Base-by-base conservation (phyloP, 75 land plant species). In the Gnetum montanum region DNA sequence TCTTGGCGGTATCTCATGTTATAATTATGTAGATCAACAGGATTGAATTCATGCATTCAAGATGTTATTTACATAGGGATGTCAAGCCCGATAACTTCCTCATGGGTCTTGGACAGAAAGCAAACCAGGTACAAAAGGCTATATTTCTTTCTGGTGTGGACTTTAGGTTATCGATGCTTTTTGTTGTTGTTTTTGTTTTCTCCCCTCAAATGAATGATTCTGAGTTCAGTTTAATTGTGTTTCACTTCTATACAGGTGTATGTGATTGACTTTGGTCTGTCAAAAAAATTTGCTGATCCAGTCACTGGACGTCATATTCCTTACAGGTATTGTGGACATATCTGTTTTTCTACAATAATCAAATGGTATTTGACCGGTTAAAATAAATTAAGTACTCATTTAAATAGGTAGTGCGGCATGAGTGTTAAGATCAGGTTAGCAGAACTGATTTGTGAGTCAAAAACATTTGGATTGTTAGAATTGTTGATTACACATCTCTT, bases 41-140 rank as follows among this genome's bases (percentile, higher is more conserved):
- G 64, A 82, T 89, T 35, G 94, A 88, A 37, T 85, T 70, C 59
- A 76, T 79, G 44, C 95, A 89, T 59, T 78, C 90, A 8, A 89
- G 79, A 67, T 81, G 89, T 0, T 85, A 75, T 61, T 46, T 89
- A 58, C 95, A 89, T 47, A 66, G 95, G 58, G 95, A 89, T 61
- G 82, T 89, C 31, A 89, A 89, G 50, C 95, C 95, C 23, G 95
- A 85, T 63, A 89, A 89, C 60, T 89, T 89, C 63, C 79, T 89
- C n/a, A 85, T 89, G 95, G 95, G 95, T 37, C 90, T 89, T 58
- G 93, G 88, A 15, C 43, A 41, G 4, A 41, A 41, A 41, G 43
- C 43, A 41, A 41, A 41, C 4, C 1, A 3, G 43, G 43, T 41
- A n/a, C n/a, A n/a, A n/a, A n/a, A n/a, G n/a, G n/a, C n/a, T n/a